Evolutionary conservation across 2,329 filamentous ascomycete species (phyloP).

Genomic region (Lachnellula subtilissima): DNA sequence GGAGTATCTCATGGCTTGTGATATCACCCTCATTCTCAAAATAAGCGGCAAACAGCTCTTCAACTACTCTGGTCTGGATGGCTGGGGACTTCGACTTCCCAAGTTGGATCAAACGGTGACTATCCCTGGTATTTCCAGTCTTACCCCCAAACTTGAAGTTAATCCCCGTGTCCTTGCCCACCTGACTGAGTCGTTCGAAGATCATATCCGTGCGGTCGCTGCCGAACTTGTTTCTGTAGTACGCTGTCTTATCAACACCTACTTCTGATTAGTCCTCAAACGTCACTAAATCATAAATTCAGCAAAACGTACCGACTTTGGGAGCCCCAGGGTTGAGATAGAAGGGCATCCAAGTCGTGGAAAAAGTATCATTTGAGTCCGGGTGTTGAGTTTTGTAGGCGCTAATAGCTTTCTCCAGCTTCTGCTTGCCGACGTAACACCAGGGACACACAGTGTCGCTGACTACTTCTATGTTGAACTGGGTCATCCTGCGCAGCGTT

Average conservation of each 20-base stretch:
- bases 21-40: conserved; percentile 63
- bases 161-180: conserved; percentile 65
- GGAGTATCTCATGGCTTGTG: conserved; percentile 50
- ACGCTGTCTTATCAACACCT: conserved; percentile 48
- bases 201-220: conserved; percentile 56
- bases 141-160: conserved; percentile 66
- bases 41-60: conserved; percentile 60
- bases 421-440: conserved; percentile 77
- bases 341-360: conserved; percentile 71
- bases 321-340: conserved; percentile 69
- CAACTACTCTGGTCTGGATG: conserved; percentile 55
- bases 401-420: conserved; percentile 67
- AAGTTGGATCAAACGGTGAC: conserved; percentile 71
- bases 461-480: conserved; percentile 71
- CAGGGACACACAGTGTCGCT: conserved; percentile 78
- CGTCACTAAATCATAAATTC: conserved; percentile 20
- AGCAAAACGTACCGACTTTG: conserved; percentile 37
- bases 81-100: conserved; percentile 49
- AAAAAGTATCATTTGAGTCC: conserved; percentile 62
- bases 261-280: conserved; percentile 12
- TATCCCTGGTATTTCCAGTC: conserved; percentile 73
- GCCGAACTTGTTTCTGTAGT: conserved; percentile 60
- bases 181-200: conserved; percentile 48
- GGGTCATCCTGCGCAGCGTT: conserved; percentile 52
- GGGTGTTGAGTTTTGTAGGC: conserved; percentile 60